A percentile compares a stretch with the other conserved stretches of the same genome.
Conservation (phyloP, 176 grass and related monocot genomes). For the Hyparrhenia diplandra region DNA sequence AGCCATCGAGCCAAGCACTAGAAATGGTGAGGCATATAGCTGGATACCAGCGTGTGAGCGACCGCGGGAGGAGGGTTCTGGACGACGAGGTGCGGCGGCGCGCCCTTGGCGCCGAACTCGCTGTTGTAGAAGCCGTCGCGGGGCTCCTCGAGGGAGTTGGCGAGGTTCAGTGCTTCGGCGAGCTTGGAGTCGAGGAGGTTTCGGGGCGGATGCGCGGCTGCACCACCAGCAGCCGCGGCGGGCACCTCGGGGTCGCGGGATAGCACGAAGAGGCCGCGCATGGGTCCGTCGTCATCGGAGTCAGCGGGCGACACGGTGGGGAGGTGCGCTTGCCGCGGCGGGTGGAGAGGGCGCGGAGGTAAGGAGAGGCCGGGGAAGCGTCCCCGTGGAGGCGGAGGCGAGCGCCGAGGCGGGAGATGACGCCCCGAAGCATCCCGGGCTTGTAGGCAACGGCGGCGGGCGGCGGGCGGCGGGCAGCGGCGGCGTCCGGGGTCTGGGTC, state of each 20-base stretch:
- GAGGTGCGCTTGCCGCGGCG: slow-evolving; percentile 42
- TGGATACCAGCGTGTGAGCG: slow-evolving; percentile 54
- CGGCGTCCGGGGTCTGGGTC: background rate
- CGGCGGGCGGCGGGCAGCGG: too few species aligned
- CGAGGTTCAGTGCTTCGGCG: slow-evolving; percentile 83
- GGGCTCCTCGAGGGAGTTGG: slow-evolving; percentile 84
- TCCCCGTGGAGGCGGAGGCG: slow-evolving; percentile 1
- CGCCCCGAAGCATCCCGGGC: slow-evolving; percentile 45
- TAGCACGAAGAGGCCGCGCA: slow-evolving; percentile 55
- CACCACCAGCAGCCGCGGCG: slow-evolving; percentile 75
- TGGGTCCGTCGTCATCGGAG: slow-evolving; percentile 32
- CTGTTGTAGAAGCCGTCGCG: slow-evolving; percentile 70
- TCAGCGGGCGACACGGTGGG: slow-evolving; percentile 30
- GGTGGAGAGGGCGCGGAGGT: slow-evolving; percentile 34
- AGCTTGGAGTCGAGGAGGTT: slow-evolving; percentile 75
- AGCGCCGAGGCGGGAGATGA: slow-evolving; percentile 26
- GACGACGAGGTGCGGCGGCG: slow-evolving; percentile 68
- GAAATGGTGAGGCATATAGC: slow-evolving; percentile 1
- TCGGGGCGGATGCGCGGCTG: slow-evolving; percentile 83
- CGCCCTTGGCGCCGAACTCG: slow-evolving; percentile 38
- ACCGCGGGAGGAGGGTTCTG: slow-evolving; percentile 72
- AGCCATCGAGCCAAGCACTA: slow-evolving; percentile 10
- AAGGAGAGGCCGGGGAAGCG: background rate
- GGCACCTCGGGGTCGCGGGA: slow-evolving; percentile 42
- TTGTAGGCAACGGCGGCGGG: background rate